phyloP scores from a whole-genome alignment of 805 yeast species.

The Tetrapisispora iriomotensis region DNA sequence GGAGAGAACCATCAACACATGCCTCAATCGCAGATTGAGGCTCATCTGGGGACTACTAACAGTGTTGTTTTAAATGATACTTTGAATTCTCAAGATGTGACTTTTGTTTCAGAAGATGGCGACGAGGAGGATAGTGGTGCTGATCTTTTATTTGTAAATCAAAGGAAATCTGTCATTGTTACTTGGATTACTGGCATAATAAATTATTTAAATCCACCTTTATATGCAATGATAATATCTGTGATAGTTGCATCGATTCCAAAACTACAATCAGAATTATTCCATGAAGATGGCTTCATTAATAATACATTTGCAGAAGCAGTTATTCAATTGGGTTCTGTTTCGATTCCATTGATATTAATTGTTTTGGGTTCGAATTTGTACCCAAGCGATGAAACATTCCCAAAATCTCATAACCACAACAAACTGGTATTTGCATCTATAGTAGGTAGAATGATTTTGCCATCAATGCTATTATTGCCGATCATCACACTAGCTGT shows the following conservation, averaged over 20 bases:
- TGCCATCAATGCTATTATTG: constrained; percentile 57
- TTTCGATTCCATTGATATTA: constrained; percentile 67
- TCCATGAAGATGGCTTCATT: constrained; percentile 48
- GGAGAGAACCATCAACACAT: constrained; percentile 23
- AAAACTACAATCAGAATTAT: constrained; percentile 45
- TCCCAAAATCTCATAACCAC: constrained; percentile 55
- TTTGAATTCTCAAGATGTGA: not conserved
- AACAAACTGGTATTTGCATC: constrained; percentile 58
- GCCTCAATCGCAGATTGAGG: constrained; percentile 20
- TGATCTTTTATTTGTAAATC: not conserved
- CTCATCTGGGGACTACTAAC: constrained; percentile 9
- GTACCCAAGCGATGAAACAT: constrained; percentile 57
- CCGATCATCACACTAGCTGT: constrained; percentile 60
- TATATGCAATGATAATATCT: constrained; percentile 64
- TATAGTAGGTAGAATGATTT: constrained; percentile 64
- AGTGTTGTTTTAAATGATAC: not conserved
- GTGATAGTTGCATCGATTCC: constrained; percentile 63
- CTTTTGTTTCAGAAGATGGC: not conserved
- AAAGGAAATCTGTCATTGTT: not conserved
- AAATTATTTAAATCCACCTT: constrained; percentile 64
- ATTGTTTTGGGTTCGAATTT: constrained; percentile 73
- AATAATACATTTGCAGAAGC: constrained; percentile 58
- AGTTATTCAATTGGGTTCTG: constrained; percentile 56
- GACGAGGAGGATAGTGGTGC: constrained; percentile 1
- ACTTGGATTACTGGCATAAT: not conserved